These are phyloP conservation scores for Kwoniella sp. DNA, from an alignment of 768 basidiomycete genomes.

Conservation along the genomic window DNA sequence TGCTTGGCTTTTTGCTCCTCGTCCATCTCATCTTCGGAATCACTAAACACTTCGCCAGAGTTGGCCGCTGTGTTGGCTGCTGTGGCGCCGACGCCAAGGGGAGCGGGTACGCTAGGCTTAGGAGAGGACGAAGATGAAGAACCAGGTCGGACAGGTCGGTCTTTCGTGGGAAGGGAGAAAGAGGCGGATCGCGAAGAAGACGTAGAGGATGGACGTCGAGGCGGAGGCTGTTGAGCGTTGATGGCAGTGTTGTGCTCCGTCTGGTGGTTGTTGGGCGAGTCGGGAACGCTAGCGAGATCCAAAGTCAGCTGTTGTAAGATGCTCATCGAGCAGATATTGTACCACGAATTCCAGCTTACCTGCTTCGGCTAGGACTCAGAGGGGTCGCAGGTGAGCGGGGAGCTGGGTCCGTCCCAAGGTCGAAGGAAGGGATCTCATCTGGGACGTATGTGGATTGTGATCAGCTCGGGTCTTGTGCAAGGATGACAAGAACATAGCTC, in stretches of 20 bases:
- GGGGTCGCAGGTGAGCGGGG: conserved; percentile 63
- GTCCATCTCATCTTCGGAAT: conserved; percentile 76
- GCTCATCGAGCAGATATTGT: no score
- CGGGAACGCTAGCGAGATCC: conserved; percentile 19
- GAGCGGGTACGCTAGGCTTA: conserved; percentile 25
- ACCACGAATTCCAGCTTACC: conserved; percentile 44
- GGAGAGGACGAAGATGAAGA: conserved; percentile 13
- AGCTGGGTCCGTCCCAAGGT: conserved; percentile 60
- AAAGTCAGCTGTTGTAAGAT: background rate
- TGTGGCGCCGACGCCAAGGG: conserved; percentile 36
- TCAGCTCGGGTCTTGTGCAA: background rate
- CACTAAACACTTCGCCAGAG: conserved; percentile 62
- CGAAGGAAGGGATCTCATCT: conserved; percentile 80
- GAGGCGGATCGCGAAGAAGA: conserved; percentile 51
- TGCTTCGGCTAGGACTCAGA: conserved; percentile 53
- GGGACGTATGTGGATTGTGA: conserved; percentile 11
- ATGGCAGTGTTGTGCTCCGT: conserved; percentile 24
- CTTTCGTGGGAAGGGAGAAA: conserved; percentile 46
- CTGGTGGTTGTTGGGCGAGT: conserved; percentile 10
- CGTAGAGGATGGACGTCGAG: conserved; percentile 29
- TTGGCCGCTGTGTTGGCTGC: conserved; percentile 47
- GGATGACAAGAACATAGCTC: conserved; percentile 18
- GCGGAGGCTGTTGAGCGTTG: conserved; percentile 12
- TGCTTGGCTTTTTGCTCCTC: conserved; percentile 59
- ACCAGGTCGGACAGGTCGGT: conserved; percentile 55